Evolutionary conservation across 164 flowering plant genomes (phyloP), one percentile per base, ranked within the genome.

Genomic region (Malania oleifera): DNA sequence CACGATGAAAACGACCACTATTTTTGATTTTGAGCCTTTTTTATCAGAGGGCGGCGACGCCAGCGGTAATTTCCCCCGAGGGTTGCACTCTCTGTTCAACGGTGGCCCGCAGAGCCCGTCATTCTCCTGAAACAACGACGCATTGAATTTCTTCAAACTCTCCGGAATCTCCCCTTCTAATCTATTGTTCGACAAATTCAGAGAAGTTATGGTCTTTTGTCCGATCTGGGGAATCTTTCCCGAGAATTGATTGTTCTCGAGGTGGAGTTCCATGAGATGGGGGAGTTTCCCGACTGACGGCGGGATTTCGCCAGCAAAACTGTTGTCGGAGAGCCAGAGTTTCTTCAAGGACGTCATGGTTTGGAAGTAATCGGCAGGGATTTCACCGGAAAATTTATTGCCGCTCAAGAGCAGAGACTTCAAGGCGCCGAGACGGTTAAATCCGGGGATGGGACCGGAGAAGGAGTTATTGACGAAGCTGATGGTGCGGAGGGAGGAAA

Each of bases 341-440:
- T 83, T 82, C 80, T 79, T 84, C 52, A 93, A 55, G 1, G 85
- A 77, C 7, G 25, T 50, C 81, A 86, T 77, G 0, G 37, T 25
- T 1, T 59, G 12, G 59, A 93, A 93, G 73, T 17, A 82, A 39
- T 75, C 79, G 0, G 38, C 9, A 0, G 82, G 70, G 1, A 93
- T 85, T 19, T 74, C 83, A 0, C 97, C 99, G 4, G 89, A 75
- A 31, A 90, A 86, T 2, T 58, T 24, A 44, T 93, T 93, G 4
- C 57, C 50, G 0, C 84, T 46, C 0, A 88, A 46, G 47, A 68
- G 77, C 0, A 93, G 64, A 0, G 81, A 61, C 44, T 75, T 90
- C 4, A 93, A 13, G 8, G 74, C 77, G 10, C 77, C 77, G 1
- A 88, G 68, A 7, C 65, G 65, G 48, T 77, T 74, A 54, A 93